Conservation (phyloP, 2,329 filamentous ascomycete species). For the Alternaria sp. region DNA sequence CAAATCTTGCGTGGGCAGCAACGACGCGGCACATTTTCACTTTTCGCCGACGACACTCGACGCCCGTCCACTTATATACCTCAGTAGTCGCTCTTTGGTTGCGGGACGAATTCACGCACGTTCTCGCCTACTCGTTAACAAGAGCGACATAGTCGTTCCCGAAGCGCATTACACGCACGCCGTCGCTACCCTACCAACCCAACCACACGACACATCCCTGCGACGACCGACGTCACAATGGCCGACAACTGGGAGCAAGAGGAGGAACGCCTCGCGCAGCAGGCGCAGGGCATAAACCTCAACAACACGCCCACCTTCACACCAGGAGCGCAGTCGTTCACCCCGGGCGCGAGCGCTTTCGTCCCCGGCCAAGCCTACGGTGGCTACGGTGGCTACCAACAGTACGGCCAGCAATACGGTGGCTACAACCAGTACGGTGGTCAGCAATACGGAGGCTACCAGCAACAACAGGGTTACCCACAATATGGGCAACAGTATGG, state of each 20-base stretch:
- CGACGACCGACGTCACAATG: constrained; percentile 62
- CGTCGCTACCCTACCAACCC: constrained; percentile 9
- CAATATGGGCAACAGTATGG: constrained; percentile 56
- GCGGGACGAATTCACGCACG: constrained; percentile 4
- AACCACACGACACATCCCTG: constrained; percentile 10
- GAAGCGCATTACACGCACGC: neutral
- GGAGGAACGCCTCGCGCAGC: constrained; percentile 78
- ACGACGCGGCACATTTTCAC: constrained; percentile 32
- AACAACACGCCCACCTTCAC: constrained; percentile 30
- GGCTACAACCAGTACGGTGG: constrained; percentile 65
- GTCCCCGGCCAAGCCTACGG: constrained; percentile 17
- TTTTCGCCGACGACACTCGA: constrained; percentile 27
- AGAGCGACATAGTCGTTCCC: neutral
- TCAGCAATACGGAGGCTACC: constrained; percentile 55
- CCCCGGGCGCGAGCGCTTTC: constrained; percentile 15
- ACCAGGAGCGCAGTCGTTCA: constrained; percentile 25
- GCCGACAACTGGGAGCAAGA: constrained; percentile 96
- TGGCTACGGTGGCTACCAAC: constrained; percentile 69
- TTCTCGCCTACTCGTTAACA: neutral
- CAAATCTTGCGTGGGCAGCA: constrained; percentile 31
- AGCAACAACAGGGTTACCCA: constrained; percentile 53
- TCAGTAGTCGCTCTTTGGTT: constrained; percentile 15
- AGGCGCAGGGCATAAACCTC: constrained; percentile 55
- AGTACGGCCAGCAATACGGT: constrained; percentile 59
- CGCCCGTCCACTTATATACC: constrained; percentile 10